These are phyloP conservation scores for Balamuthia mandrillaris DNA, from an alignment of 208 protist genomes.

Conservation along the genomic window DNA sequence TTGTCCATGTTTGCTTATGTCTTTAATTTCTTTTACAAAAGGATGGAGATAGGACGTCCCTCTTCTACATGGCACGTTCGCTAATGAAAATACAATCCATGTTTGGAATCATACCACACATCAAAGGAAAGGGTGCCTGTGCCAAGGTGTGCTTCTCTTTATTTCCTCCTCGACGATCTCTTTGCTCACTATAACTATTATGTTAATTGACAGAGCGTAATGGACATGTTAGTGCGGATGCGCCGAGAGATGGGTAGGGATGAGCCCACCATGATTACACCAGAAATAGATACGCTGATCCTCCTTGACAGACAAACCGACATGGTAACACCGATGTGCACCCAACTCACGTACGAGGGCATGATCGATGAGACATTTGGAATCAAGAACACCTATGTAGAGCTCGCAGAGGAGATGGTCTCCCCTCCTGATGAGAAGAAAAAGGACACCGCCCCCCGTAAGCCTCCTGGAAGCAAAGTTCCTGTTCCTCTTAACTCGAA, in stretches of 20 bases:
- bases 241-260: constrained; percentile 46
- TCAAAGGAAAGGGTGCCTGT: constrained; percentile 57
- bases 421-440: not conserved
- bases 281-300: constrained; percentile 65
- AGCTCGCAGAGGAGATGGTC: constrained; percentile 33
- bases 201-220: too few relatives aligned
- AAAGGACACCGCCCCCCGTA: not conserved
- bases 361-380: constrained; percentile 70
- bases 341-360: constrained; percentile 75
- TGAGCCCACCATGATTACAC: constrained; percentile 28
- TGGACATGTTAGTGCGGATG: constrained; percentile 65
- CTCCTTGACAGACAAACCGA: constrained; percentile 62
- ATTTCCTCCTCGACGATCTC: not conserved
- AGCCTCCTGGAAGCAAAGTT: not conserved
- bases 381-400: constrained; percentile 58
- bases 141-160: constrained; percentile 43
- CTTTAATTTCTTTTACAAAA: not conserved
- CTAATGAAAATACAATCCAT: constrained; percentile 64
- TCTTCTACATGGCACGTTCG: constrained; percentile 61
- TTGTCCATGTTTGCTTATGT: not conserved
- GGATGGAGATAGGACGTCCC: constrained; percentile 63
- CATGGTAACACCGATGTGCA: constrained; percentile 68
- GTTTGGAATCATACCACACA: constrained; percentile 62
- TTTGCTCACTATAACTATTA: not conserved
- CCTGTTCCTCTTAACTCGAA: constrained; percentile 60